Base-by-base conservation (phyloP, 148 eudicot genomes). In the Nepenthes mirabilis region DNA sequence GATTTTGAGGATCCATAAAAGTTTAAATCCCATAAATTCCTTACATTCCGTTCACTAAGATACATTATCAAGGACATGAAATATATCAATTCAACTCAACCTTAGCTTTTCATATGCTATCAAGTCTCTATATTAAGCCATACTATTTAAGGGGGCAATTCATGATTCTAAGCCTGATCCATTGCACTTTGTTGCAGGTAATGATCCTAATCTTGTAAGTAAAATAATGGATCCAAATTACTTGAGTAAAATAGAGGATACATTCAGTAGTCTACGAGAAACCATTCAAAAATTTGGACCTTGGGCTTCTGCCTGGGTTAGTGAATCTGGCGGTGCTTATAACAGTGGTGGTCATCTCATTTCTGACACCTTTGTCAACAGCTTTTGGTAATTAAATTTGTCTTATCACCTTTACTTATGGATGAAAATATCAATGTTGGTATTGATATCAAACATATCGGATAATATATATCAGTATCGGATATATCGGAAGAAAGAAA, bases 261-360 rank as follows among this genome's bases (percentile, higher is more conserved):
- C 78, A 11, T 88, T 82, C 63, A 34, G 63, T 55, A 63, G 9
- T 50, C 83, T 93, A n/a, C 66, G 52, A 36, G 60, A 73, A 65
- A 80, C 77, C 50, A 78, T 93, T 56, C 53, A 73, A 68, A 53
- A 37, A 2, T 37, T 65, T 52, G 99, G 96, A 59, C 85, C 91
- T 58, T 93, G 97, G 99, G 67, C 99, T 68, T 79, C 78, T 50
- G 87, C 97, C 63, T 93, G 99, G 99, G 91, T 93, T 34, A 91
- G 99, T 43, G 99, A 93, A 75, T 76, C 97, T 36, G 99, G 99
- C 33, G 99, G 99, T 54, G 95, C 95, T 57, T 94, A 37, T 59
- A 94, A 94, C 82, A 94, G 80, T 55, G 99, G 99, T 36, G 97
- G 85, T n/a, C 74, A 23, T 40, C 72, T 66, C 52, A 66, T 89